A percentile compares a stretch with the other conserved stretches of the same genome.
Evolutionary conservation across 805 yeast species (phyloP).

Genomic region (Teunomyces gatunensis): DNA sequence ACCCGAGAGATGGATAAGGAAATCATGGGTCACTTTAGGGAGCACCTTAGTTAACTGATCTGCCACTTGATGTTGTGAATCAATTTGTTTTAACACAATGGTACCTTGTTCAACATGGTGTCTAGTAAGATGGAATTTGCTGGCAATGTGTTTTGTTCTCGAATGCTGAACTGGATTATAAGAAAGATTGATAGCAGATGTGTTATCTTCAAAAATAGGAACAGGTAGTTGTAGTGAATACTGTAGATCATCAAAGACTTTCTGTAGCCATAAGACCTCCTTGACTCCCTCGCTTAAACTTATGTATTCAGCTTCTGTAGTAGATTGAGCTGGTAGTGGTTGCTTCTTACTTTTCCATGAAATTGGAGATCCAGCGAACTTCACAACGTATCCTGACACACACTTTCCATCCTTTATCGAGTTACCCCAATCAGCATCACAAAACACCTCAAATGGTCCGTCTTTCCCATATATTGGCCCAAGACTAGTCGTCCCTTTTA

Average conservation of each 20-base stretch:
- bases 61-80: no score
- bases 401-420: neutral
- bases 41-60: no score
- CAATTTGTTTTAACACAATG: neutral
- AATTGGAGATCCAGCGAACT: conserved; percentile 11
- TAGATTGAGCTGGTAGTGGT: conserved; percentile 9
- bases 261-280: conserved; percentile 8
- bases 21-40: no score
- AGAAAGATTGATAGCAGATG: neutral
- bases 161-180: neutral
- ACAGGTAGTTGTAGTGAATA: neutral
- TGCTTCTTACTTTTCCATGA: conserved; percentile 16
- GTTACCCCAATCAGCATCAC: no score
- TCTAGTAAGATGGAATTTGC: neutral
- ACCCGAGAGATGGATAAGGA: neutral
- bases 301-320: conserved; percentile 16
- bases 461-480: neutral
- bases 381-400: conserved; percentile 3
- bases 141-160: neutral
- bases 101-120: neutral
- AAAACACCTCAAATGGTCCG: conserved; percentile 6
- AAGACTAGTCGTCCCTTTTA: conserved; percentile 10
- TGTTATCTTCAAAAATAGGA: neutral
- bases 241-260: neutral
- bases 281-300: conserved; percentile 9